Conservation (phyloP, 148 eudicot genomes). For the Cornus suecica region DNA sequence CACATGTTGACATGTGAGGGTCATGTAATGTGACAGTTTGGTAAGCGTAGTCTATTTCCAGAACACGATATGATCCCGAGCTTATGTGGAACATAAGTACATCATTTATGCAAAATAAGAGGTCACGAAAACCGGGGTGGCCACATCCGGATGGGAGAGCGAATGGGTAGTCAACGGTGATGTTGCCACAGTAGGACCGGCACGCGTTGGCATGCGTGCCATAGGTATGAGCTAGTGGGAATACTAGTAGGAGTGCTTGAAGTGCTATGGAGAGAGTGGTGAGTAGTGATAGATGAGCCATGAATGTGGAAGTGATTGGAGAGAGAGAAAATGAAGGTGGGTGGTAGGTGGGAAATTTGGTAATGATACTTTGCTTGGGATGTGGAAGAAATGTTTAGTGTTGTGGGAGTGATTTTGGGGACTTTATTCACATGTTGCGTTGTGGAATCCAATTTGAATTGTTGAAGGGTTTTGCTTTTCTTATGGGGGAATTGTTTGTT, state of each 20-base stretch:
- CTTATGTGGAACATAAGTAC: constrained; percentile 79
- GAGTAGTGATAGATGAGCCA: constrained; percentile 15
- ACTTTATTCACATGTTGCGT: constrained; percentile 28
- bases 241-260: neutral
- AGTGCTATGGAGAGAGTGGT: constrained; percentile 8
- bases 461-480: constrained; percentile 22
- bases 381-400: constrained; percentile 6
- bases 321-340: constrained; percentile 9
- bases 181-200: constrained; percentile 72
- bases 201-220: constrained; percentile 40
- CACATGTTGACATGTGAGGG: constrained; percentile 81
- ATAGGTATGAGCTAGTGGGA: constrained; percentile 25
- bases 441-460: constrained; percentile 33
- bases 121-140: constrained; percentile 75
- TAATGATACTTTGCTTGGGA: constrained; percentile 34
- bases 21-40: constrained; percentile 71
- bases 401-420: constrained; percentile 6
- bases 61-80: constrained; percentile 85
- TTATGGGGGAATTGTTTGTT: constrained; percentile 12
- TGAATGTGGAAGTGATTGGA: constrained; percentile 10
- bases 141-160: constrained; percentile 76
- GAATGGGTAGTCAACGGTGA: constrained; percentile 78
- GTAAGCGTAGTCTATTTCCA: constrained; percentile 83
- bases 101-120: constrained; percentile 78
- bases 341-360: neutral